A percentile compares a stretch with the other conserved stretches of the same genome.
These are phyloP conservation scores for Phytophthora hibernalis DNA, from an alignment of 352 stramenopile genomes.

Conservation along the genomic window DNA sequence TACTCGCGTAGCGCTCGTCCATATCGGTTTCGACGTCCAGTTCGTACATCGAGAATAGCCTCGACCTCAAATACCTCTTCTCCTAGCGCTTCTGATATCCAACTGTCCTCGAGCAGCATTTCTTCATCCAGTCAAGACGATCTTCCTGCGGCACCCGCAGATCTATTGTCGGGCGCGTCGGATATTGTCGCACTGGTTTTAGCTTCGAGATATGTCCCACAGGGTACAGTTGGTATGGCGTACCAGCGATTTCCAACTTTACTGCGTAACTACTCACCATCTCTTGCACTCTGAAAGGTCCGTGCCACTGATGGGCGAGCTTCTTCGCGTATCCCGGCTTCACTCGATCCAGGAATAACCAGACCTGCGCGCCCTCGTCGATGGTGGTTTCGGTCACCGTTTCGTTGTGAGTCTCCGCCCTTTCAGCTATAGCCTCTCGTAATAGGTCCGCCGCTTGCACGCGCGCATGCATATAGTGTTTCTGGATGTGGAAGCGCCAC, in stretches of 20 bases:
- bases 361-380: not conserved
- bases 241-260: not conserved
- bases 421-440: not conserved
- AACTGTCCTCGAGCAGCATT: slow-evolving; percentile 28
- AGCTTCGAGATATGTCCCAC: not conserved
- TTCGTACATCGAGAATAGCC: slow-evolving; percentile 18
- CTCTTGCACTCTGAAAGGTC: not conserved
- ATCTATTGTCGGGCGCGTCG: not conserved
- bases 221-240: not conserved
- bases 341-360: not conserved
- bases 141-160: not conserved
- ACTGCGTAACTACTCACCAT: not conserved
- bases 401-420: not conserved
- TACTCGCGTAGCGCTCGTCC: slow-evolving; percentile 1
- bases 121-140: slow-evolving; percentile 34
- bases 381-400: not conserved
- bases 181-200: not conserved
- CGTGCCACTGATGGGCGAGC: not conserved
- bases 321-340: not conserved
- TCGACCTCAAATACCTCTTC: slow-evolving; percentile 15
- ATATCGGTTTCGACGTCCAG: not conserved
- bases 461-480: not conserved
- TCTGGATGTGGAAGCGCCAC: not conserved
- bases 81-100: not conserved
- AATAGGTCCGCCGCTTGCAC: not conserved